Percentiles rank a stretch among this genome's conserved stretches.
phyloP scores from a whole-genome alignment of 495 filamentous ascomycete genomes.

The Pseudomonodictys pantanalensis region DNA sequence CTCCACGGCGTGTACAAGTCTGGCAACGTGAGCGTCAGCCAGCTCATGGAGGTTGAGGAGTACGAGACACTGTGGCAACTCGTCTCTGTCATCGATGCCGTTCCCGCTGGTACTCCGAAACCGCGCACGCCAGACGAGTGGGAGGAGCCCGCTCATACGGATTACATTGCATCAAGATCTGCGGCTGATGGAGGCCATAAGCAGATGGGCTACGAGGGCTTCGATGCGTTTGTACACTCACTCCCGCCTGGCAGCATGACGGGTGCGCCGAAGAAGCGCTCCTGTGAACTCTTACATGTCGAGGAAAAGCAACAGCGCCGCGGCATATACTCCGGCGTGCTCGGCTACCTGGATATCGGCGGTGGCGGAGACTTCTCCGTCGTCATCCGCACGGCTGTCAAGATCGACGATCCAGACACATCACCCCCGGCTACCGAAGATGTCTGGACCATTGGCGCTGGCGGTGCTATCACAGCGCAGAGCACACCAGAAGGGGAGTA shows the following conservation, averaged over 20 bases:
- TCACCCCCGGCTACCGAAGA: constrained; percentile 23
- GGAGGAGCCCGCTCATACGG: constrained; percentile 33
- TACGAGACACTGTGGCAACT: constrained; percentile 87
- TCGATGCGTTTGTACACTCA: constrained; percentile 72
- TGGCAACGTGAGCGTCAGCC: constrained; percentile 60
- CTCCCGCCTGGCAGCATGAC: constrained; percentile 94
- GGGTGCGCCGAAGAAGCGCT: constrained; percentile 86
- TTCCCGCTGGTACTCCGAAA: constrained; percentile 43
- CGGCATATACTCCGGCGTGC: constrained; percentile 83
- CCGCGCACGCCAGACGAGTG: constrained; percentile 41
- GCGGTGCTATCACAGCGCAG: constrained; percentile 80
- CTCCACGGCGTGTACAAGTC: constrained; percentile 75
- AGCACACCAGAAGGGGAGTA: constrained; percentile 76
- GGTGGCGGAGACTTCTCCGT: constrained; percentile 87
- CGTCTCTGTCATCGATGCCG: constrained; percentile 78
- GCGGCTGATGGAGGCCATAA: too few species aligned
- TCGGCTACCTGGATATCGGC: constrained; percentile 83
- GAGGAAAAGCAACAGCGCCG: constrained; percentile 65
- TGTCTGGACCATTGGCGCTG: constrained; percentile 83
- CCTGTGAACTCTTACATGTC: constrained; percentile 70
- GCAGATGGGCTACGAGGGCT: constrained; percentile 43
- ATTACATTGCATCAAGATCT: constrained; percentile 27
- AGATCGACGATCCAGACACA: constrained; percentile 51
- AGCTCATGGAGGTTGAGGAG: constrained; percentile 83
- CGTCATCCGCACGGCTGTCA: constrained; percentile 74